Conservation (phyloP, 805 yeast species). For the Cyberlindnera amylophila region DNA sequence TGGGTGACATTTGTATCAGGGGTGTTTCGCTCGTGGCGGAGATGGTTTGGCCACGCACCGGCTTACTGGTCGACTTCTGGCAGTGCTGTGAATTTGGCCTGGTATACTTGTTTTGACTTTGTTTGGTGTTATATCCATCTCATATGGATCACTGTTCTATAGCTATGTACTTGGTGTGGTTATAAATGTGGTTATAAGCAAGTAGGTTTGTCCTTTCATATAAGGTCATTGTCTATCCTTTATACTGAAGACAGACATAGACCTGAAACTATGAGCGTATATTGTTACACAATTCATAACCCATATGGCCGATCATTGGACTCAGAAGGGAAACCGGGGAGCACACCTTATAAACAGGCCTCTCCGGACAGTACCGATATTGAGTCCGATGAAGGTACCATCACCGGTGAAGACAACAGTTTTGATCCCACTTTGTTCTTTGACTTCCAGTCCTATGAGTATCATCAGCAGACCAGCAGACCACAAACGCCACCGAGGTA, state of each 20-base stretch:
- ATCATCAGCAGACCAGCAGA: not conserved
- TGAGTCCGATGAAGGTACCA: not conserved
- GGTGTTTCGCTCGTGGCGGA: not conserved
- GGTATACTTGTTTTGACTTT: not conserved
- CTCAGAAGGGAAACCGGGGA: not conserved
- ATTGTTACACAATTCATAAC: conserved; percentile 11
- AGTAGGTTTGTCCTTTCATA: too few relatives aligned
- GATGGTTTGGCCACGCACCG: not conserved
- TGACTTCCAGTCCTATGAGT: conserved; percentile 7
- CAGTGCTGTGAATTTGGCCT: not conserved
- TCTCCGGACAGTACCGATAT: conserved; percentile 1
- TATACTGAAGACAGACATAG: too few relatives aligned
- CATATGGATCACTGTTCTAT: too few relatives aligned
- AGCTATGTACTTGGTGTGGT: too few relatives aligned
- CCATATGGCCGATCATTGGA: not conserved
- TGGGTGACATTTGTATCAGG: not conserved
- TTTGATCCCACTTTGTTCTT: conserved; percentile 8
- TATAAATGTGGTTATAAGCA: too few relatives aligned
- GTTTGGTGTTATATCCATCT: not conserved
- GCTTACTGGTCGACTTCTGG: not conserved
- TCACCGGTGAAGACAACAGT: not conserved
- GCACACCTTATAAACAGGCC: not conserved
- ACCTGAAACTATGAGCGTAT: conserved; percentile 11
- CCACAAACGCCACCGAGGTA: too few relatives aligned
- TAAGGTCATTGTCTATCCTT: too few relatives aligned